Base-by-base conservation (phyloP, 768 basidiomycete genomes). In the Russula foetens region DNA sequence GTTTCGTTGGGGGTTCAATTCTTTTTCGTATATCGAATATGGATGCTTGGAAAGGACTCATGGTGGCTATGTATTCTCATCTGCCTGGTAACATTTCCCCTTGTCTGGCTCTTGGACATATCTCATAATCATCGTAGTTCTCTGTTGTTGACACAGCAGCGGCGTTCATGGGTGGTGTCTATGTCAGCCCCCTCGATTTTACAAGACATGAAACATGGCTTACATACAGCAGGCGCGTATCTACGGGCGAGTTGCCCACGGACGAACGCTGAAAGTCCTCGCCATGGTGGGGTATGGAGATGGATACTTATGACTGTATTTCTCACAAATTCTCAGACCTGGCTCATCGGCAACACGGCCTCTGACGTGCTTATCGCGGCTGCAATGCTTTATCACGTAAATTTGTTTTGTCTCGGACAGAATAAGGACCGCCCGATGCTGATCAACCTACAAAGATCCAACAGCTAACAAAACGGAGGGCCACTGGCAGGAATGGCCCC, bases 21-120 rank as follows among this genome's bases (percentile, higher is more conserved):
- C 9, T 73, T 73, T 55, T 73, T 70, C 65, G 69, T 67, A 47
- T 72, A 70, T 49, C 67, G 71, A 15, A 73, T 73, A 26, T 67
- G 49, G 55, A 29, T 62, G 31, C 56, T 62, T 9, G 44, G 60
- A 21, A 23, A 7, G 28, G 1, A 4, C n/a, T n/a, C 35, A 8
- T 35, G 51, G 43, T 47, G 31, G 44, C 12, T 59, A 29, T 53
- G 44, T 24, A 1, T 31, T 2, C 0, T 47, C 2, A 59, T 59
- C 45, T 53, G 35, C 17, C 17, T 59, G 33, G 58, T 59, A n/a
- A 44, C n/a, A 24, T 14, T 5, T 24, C 2, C 14, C 6, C 9
- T 6, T 28, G 17, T 29, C 26, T 24, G 15, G 15, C 12, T 28
- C 15, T 28, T 7, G 15, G 24, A 28, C 15, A 0, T 4, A 26